Conservation (phyloP, 2,329 filamentous ascomycete species). For the Botrytis paeoniae region DNA sequence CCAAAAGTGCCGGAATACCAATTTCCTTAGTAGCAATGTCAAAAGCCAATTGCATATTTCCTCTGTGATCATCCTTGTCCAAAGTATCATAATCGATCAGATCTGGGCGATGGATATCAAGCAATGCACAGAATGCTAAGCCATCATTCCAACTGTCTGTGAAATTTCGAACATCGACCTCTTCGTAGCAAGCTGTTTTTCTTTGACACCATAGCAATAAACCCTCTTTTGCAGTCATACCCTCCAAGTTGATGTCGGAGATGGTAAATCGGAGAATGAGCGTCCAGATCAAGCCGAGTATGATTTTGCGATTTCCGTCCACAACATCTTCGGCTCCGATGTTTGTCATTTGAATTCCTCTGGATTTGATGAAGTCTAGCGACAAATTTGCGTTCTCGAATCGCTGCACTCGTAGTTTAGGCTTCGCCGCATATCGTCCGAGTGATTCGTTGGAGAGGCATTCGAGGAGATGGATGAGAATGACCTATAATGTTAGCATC, state of each 20-base stretch:
- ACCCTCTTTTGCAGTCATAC: conserved; percentile 95
- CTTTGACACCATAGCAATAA: conserved; percentile 94
- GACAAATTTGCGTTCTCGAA: conserved; percentile 98
- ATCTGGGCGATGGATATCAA: conserved; percentile 96
- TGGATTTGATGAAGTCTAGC: conserved; percentile 85
- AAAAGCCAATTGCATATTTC: conserved; percentile 98
- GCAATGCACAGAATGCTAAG: conserved; percentile 88
- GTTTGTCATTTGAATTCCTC: conserved; percentile 96
- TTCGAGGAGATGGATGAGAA: conserved; percentile 95
- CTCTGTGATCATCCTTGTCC: conserved; percentile 89
- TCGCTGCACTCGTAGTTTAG: conserved; percentile 90
- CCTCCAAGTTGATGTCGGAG: conserved; percentile 97
- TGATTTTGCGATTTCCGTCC: conserved; percentile 96
- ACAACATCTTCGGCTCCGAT: conserved; percentile 98
- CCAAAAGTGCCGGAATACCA: conserved; percentile 89
- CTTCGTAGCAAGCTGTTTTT: conserved; percentile 97
- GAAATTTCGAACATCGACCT: conserved; percentile 93
- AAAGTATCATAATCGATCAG: conserved; percentile 94
- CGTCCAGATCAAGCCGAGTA: conserved; percentile 96
- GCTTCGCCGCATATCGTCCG: conserved; percentile 93
- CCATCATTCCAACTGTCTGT: conserved; percentile 97
- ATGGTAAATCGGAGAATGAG: conserved; percentile 97
- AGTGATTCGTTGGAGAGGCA: conserved; percentile 92
- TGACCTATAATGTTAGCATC: conserved; percentile 56
- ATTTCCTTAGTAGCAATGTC: conserved; percentile 96